Conservation (phyloP, 768 basidiomycete genomes). For the Tephrocybe rancida region DNA sequence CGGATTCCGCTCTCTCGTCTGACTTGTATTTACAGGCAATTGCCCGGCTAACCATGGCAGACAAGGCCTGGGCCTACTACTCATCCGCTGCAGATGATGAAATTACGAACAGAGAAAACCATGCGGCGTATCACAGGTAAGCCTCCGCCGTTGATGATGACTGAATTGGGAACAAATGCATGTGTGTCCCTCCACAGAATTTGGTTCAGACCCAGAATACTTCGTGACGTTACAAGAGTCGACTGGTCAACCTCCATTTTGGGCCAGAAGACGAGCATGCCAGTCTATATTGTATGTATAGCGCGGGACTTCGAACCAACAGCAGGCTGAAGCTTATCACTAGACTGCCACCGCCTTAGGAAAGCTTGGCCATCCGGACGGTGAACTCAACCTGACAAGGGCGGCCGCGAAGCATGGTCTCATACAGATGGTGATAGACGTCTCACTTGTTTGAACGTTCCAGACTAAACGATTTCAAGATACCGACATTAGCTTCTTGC, state of each 20-base stretch:
- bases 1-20: not conserved
- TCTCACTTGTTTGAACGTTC: not conserved
- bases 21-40: slow-evolving; percentile 57
- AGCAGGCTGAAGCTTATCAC: not conserved
- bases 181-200: slow-evolving; percentile 47
- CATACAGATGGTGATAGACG: slow-evolving; percentile 48
- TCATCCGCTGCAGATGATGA: slow-evolving; percentile 97
- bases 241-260: slow-evolving; percentile 86
- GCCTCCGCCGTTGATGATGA: not conserved
- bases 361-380: slow-evolving; percentile 95
- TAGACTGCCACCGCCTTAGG: slow-evolving; percentile 84
- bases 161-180: no score
- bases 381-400: slow-evolving; percentile 87
- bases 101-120: slow-evolving; percentile 88
- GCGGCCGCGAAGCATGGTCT: slow-evolving; percentile 79
- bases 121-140: slow-evolving; percentile 87
- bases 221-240: slow-evolving; percentile 84
- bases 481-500: slow-evolving; percentile 93
- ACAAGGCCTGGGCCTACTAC: slow-evolving; percentile 96
- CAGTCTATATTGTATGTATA: slow-evolving; percentile 72
- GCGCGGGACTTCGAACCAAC: not conserved
- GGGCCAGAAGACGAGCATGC: slow-evolving; percentile 74
- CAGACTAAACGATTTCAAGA: slow-evolving; percentile 45
- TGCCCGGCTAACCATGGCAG: slow-evolving; percentile 77
- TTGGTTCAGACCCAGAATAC: slow-evolving; percentile 89